These are phyloP conservation scores for Pyrrhoderma lamaoense DNA, from an alignment of 1,284 basidiomycete species.

Conservation along the genomic window DNA sequence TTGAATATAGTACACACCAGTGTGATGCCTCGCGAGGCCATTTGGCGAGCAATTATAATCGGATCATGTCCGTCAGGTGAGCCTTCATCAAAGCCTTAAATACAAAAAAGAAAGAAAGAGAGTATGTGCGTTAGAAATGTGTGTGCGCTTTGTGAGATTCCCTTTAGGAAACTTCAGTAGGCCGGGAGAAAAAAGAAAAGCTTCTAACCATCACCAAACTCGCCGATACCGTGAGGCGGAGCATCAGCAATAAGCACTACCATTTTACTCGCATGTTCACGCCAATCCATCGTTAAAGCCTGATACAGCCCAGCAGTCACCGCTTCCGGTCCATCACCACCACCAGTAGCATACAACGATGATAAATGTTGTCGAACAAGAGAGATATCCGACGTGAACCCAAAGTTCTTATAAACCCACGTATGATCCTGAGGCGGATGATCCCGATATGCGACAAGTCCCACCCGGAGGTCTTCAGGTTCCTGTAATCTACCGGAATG, in stretches of 20 bases:
- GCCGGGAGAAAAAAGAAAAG: too few species aligned
- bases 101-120: constrained; percentile 13
- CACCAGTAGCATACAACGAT: constrained; percentile 84
- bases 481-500: constrained; percentile 86
- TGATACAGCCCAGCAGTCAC: constrained; percentile 92
- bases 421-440: constrained; percentile 95
- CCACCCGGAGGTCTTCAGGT: constrained; percentile 84
- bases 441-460: constrained; percentile 87
- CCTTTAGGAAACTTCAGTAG: too few species aligned
- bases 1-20: constrained; percentile 46
- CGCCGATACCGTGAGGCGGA: constrained; percentile 91
- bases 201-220: constrained; percentile 81
- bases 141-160: too few species aligned
- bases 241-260: constrained; percentile 95
- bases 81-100: constrained; percentile 78
- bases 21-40: constrained; percentile 89
- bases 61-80: constrained; percentile 94
- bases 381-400: constrained; percentile 87
- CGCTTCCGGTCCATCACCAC: constrained; percentile 97
- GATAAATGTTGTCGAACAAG: constrained; percentile 84
- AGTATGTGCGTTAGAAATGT: too few species aligned
- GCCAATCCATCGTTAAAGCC: constrained; percentile 86
- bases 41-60: constrained; percentile 75
- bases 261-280: constrained; percentile 88
- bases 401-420: constrained; percentile 89